Percentiles rank a stretch among this genome's conserved stretches.
Evolutionary conservation across 306 rosid genomes (phyloP).

Genomic region (Ochetophila trinervis): DNA sequence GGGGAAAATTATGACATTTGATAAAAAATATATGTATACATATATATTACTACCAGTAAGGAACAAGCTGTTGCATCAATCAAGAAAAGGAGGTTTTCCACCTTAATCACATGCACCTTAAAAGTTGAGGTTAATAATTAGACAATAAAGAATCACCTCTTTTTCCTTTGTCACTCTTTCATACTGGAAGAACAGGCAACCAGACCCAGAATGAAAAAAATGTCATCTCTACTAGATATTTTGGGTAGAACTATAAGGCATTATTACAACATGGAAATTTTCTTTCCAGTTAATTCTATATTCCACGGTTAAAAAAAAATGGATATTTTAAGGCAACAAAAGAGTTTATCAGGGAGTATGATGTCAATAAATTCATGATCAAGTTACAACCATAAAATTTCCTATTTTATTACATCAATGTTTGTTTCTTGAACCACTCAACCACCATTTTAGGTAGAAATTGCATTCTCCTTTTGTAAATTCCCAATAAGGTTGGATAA

Average conservation of each 20-base stretch:
- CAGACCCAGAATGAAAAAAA: neutral
- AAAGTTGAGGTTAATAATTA: neutral
- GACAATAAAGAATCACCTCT: neutral
- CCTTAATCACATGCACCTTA: neutral
- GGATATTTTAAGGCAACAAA: too few relatives aligned
- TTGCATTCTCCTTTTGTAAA: too few relatives aligned
- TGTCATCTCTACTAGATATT: neutral
- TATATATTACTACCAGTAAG: neutral
- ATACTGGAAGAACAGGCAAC: neutral
- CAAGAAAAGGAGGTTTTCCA: neutral
- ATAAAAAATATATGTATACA: neutral
- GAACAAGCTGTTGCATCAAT: neutral
- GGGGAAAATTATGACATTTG: neutral
- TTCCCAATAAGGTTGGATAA: too few relatives aligned
- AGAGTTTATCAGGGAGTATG: too few relatives aligned
- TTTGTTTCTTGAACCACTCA: too few relatives aligned
- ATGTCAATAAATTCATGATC: too few relatives aligned
- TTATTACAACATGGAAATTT: too few relatives aligned
- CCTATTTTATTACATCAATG: too few relatives aligned
- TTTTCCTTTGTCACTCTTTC: neutral
- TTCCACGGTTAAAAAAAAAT: too few relatives aligned
- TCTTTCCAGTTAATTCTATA: too few relatives aligned
- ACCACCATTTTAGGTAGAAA: too few relatives aligned
- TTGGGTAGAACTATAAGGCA: neutral
- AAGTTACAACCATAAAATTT: too few relatives aligned